Conservation (phyloP, 148 eudicot species). For the Nepenthes mirabilis region DNA sequence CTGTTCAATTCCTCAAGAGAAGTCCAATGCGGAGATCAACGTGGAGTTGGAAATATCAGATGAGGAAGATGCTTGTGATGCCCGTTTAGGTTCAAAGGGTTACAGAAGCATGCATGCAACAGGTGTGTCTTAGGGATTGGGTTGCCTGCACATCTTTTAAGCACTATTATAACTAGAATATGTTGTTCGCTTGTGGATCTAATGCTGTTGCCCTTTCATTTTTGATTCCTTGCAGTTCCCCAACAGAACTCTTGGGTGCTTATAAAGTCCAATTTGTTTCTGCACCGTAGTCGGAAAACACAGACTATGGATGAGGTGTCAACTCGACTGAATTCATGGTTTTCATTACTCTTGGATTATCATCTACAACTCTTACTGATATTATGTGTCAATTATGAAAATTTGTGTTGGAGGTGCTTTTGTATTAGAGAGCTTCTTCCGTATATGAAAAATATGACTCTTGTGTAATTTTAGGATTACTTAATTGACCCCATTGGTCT, state of each 20-base stretch:
- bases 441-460: too few species aligned
- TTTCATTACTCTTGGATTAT: background rate
- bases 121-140: constrained; percentile 30
- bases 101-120: constrained; percentile 23
- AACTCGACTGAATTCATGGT: too few species aligned
- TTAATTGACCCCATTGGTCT: too few species aligned
- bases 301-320: constrained; percentile 80
- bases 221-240: constrained; percentile 25
- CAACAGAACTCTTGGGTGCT: constrained; percentile 65
- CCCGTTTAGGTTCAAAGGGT: constrained; percentile 23
- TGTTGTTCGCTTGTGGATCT: background rate
- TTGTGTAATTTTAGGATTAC: too few species aligned
- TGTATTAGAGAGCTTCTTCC: too few species aligned
- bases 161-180: background rate
- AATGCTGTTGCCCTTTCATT: constrained; percentile 2
- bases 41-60: constrained; percentile 90
- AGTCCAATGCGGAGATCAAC: constrained; percentile 80
- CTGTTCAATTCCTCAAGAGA: constrained; percentile 91
- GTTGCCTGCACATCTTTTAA: background rate
- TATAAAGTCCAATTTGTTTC: constrained; percentile 66
- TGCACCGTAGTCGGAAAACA: constrained; percentile 75
- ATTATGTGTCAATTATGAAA: background rate
- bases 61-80: constrained; percentile 58
- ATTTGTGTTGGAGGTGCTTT: too few species aligned
- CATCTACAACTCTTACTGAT: background rate